Evolutionary conservation across 2,329 filamentous ascomycete genomes (phyloP).

Genomic region (Venturia oleaginea): DNA sequence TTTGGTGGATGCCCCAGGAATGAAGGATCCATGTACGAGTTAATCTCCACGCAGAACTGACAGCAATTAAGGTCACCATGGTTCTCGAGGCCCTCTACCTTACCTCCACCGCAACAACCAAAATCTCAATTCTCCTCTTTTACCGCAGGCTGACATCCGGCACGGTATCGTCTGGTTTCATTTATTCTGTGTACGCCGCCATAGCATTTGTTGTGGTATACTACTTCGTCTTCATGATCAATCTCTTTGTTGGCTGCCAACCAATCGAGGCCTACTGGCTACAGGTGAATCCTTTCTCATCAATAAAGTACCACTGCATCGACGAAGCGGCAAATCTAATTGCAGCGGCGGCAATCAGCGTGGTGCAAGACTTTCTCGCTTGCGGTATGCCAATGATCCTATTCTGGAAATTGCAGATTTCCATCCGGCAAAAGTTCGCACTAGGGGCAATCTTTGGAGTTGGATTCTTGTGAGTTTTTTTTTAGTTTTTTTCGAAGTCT

Average conservation of each 20-base stretch:
- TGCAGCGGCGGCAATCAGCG: slow-evolving; percentile 16
- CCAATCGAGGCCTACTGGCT: slow-evolving; percentile 19
- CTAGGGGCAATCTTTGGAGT: slow-evolving; percentile 33
- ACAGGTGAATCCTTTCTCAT: slow-evolving; percentile 16
- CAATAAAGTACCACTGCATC: slow-evolving; percentile 15
- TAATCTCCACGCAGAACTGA: background rate
- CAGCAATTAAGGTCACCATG: slow-evolving; percentile 15
- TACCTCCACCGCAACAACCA: slow-evolving; percentile 16
- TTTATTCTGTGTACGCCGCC: slow-evolving; percentile 5
- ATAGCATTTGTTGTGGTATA: slow-evolving; percentile 15
- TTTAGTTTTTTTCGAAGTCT: slow-evolving; percentile 21
- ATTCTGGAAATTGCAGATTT: slow-evolving; percentile 16
- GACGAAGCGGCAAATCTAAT: slow-evolving; percentile 16
- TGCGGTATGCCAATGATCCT: slow-evolving; percentile 18
- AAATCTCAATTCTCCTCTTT: slow-evolving; percentile 19
- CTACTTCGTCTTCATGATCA: slow-evolving; percentile 16
- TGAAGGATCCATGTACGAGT: no score
- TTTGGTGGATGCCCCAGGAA: no score
- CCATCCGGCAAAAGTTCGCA: slow-evolving; percentile 17
- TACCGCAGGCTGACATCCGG: slow-evolving; percentile 17
- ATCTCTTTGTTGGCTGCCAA: slow-evolving; percentile 16
- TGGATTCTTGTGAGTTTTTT: slow-evolving; percentile 30
- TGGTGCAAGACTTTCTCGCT: slow-evolving; percentile 18
- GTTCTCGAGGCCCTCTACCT: slow-evolving; percentile 20
- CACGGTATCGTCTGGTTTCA: slow-evolving; percentile 2